Percentiles rank a stretch among this genome's conserved stretches.
phyloP scores from a whole-genome alignment of 202 grass and related monocot species.

The Setaria viridis region DNA sequence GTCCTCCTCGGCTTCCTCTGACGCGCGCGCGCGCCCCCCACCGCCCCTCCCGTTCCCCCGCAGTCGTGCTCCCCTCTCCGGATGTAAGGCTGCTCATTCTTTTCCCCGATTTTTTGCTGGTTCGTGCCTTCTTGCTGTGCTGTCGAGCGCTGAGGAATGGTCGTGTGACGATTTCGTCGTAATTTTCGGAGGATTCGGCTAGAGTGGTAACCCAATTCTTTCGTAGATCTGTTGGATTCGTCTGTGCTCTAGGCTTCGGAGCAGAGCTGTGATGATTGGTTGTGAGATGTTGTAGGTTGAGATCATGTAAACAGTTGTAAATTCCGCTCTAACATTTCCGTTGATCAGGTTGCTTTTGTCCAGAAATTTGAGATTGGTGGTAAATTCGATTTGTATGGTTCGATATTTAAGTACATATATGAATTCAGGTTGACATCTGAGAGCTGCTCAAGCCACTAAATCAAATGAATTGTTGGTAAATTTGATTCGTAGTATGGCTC shows the following conservation, averaged over 20 bases:
- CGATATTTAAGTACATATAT: not conserved
- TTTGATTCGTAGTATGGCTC: not conserved
- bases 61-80: constrained; percentile 8
- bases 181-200: constrained; percentile 25
- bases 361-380: not conserved
- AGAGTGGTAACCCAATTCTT: constrained; percentile 48
- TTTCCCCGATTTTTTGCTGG: not conserved
- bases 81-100: not conserved
- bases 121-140: constrained; percentile 1
- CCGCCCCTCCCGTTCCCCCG: not conserved
- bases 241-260: constrained; percentile 30
- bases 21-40: not conserved
- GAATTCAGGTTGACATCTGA: not conserved
- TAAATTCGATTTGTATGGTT: constrained; percentile 2
- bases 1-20: constrained; percentile 89
- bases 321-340: constrained; percentile 32
- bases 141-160: constrained; percentile 12
- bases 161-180: constrained; percentile 27
- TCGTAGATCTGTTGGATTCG: constrained; percentile 24
- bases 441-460: no score
- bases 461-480: no score
- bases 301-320: constrained; percentile 52
- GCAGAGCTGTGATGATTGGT: constrained; percentile 19
- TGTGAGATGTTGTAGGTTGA: constrained; percentile 22
- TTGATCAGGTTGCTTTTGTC: not conserved